Percentiles rank a stretch among this genome's conserved stretches.
phyloP scores from a whole-genome alignment of 2,329 filamentous ascomycete genomes.

The Dothideomycetes sp. region DNA sequence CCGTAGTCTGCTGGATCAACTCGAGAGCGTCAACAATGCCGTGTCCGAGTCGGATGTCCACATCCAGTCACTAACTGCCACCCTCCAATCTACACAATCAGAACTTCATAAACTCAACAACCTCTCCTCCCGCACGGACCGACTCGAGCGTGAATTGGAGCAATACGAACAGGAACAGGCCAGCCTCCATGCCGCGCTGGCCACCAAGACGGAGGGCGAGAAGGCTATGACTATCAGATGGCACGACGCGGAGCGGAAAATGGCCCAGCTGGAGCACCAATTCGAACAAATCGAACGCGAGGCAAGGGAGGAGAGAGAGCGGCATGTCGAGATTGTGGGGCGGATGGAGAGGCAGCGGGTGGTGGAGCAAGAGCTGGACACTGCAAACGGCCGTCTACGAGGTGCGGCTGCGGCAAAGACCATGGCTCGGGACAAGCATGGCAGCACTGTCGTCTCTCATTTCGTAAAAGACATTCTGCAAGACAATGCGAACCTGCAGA shows the following conservation, averaged over 20 bases:
- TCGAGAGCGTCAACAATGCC: conserved; percentile 73
- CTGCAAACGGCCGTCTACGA: conserved; percentile 69
- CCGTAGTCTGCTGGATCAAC: conserved; percentile 64
- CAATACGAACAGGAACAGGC: conserved; percentile 74
- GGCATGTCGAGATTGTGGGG: conserved; percentile 68
- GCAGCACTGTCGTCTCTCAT: conserved; percentile 71
- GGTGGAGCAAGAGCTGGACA: conserved; percentile 72
- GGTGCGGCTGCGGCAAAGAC: conserved; percentile 64
- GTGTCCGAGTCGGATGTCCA: conserved; percentile 70
- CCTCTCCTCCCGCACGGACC: conserved; percentile 62
- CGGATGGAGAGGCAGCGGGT: conserved; percentile 75
- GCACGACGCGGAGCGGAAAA: conserved; percentile 70
- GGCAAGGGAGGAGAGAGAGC: conserved; percentile 64
- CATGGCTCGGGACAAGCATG: conserved; percentile 46
- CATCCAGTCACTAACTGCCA: conserved; percentile 65
- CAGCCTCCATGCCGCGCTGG: conserved; percentile 55
- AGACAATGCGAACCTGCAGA: conserved; percentile 88
- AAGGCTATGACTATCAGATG: conserved; percentile 71
- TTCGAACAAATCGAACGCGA: conserved; percentile 82
- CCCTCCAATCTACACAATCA: conserved; percentile 65
- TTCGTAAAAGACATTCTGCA: conserved; percentile 93
- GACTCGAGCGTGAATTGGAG: conserved; percentile 70
- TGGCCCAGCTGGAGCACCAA: conserved; percentile 73
- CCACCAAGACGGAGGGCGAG: conserved; percentile 61
- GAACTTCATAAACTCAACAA: conserved; percentile 64